Conservation (phyloP, 2,329 filamentous ascomycete genomes). For the Fonsecaea nubica region DNA sequence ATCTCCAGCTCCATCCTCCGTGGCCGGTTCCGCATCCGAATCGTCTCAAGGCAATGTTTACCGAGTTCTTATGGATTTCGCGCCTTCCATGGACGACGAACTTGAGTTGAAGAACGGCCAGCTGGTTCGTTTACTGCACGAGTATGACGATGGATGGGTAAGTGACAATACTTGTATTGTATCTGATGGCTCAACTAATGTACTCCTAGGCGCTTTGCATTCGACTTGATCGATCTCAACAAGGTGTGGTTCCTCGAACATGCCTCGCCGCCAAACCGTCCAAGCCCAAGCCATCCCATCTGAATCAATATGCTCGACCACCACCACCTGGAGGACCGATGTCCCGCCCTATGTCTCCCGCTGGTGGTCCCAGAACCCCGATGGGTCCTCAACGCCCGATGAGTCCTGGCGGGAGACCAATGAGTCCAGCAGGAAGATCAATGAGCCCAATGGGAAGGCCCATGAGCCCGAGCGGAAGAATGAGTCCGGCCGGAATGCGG, state of each 20-base stretch:
- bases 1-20: slow-evolving; percentile 47
- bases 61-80: slow-evolving; percentile 93
- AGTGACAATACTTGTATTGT: slow-evolving; percentile 49
- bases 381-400: slow-evolving; percentile 28
- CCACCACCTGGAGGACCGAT: slow-evolving; percentile 35
- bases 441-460: slow-evolving; percentile 25
- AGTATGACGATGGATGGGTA: slow-evolving; percentile 99
- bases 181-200: slow-evolving; percentile 45
- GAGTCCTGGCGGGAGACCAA: slow-evolving; percentile 46
- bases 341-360: slow-evolving; percentile 40
- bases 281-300: slow-evolving; percentile 73
- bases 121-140: slow-evolving; percentile 85
- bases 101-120: slow-evolving; percentile 80
- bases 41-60: slow-evolving; percentile 73
- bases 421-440: slow-evolving; percentile 50
- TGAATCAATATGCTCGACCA: slow-evolving; percentile 60
- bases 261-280: slow-evolving; percentile 92
- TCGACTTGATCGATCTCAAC: slow-evolving; percentile 84
- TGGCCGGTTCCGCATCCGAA: slow-evolving; percentile 58
- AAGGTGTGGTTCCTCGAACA: slow-evolving; percentile 91
- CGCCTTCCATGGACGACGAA: slow-evolving; percentile 90
- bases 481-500: slow-evolving; percentile 44
- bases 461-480: slow-evolving; percentile 35
- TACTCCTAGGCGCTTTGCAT: slow-evolving; percentile 78
- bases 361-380: slow-evolving; percentile 15